A percentile compares a stretch with the other conserved stretches of the same genome.
Conservation (phyloP, 2,329 filamentous ascomycete genomes). For the Colletotrichum lentis region DNA sequence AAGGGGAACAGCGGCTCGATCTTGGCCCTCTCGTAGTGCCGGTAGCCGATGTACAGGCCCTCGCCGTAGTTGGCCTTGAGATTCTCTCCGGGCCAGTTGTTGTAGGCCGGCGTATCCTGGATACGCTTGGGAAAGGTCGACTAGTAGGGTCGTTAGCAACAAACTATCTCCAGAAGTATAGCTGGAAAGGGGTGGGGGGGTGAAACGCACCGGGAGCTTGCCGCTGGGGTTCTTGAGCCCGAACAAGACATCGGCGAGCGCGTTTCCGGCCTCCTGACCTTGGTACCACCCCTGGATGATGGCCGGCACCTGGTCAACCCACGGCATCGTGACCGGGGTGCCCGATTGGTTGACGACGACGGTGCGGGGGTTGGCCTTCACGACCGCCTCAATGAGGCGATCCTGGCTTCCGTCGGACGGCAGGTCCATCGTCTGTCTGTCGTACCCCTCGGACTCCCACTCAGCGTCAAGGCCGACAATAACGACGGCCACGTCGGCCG, state of each 20-base stretch:
- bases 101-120: slow-evolving; percentile 73
- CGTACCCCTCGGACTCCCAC: slow-evolving; percentile 80
- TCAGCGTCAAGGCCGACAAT: slow-evolving; percentile 76
- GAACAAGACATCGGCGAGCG: slow-evolving; percentile 72
- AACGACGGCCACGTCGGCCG: slow-evolving; percentile 72
- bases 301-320: slow-evolving; percentile 69
- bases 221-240: slow-evolving; percentile 71
- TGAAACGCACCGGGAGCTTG: slow-evolving; percentile 65
- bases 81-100: slow-evolving; percentile 78
- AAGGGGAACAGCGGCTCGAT: slow-evolving; percentile 73
- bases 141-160: slow-evolving; percentile 43
- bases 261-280: slow-evolving; percentile 75
- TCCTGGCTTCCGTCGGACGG: slow-evolving; percentile 69
- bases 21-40: slow-evolving; percentile 71
- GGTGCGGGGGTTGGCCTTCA: slow-evolving; percentile 69
- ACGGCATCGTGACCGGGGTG: slow-evolving; percentile 75
- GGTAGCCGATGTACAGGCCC: slow-evolving; percentile 76
- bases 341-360: slow-evolving; percentile 75
- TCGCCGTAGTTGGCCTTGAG: slow-evolving; percentile 74
- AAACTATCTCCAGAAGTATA: not conserved
- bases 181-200: too few relatives aligned
- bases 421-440: slow-evolving; percentile 75
- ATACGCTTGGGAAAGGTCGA: slow-evolving; percentile 71
- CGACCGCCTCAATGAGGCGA: slow-evolving; percentile 68
- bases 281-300: slow-evolving; percentile 80